phyloP scores from a whole-genome alignment of 2,329 filamentous ascomycete genomes.

The Cladosporium sp. region DNA sequence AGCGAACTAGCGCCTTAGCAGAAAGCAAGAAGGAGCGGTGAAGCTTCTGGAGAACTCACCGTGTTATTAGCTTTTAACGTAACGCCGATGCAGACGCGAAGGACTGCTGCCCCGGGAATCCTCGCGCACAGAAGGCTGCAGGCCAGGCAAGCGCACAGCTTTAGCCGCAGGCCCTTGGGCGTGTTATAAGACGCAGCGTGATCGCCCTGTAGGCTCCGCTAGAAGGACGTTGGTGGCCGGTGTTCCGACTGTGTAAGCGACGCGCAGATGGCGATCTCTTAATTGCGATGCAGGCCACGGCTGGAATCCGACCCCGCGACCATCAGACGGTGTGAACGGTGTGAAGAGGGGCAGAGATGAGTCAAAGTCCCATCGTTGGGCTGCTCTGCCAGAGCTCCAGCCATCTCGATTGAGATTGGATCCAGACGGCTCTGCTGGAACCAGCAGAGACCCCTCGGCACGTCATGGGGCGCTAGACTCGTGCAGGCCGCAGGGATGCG shows the following conservation, averaged over 20 bases:
- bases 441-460: conserved; percentile 11
- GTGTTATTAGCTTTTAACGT: conserved; percentile 1
- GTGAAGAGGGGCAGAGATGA: conserved; percentile 2
- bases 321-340: not conserved
- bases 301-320: not conserved
- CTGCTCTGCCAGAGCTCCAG: conserved; percentile 7
- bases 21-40: conserved; percentile 12
- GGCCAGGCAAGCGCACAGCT: not conserved
- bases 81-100: not conserved
- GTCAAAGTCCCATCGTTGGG: conserved; percentile 8
- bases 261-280: too few relatives aligned
- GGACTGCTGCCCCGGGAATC: conserved; percentile 1
- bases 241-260: too few relatives aligned
- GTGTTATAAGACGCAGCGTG: not conserved
- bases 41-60: conserved; percentile 11
- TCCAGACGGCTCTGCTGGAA: conserved; percentile 9
- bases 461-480: conserved; percentile 12
- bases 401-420: conserved; percentile 10
- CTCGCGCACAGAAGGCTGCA: not conserved
- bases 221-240: not conserved
- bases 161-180: not conserved
- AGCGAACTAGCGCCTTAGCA: conserved; percentile 6
- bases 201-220: not conserved
- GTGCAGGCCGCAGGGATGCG: conserved; percentile 11
- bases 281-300: too few relatives aligned